Evolutionary conservation across 768 basidiomycete genomes (phyloP), one percentile per base, ranked within the genome.

Genomic region (Phanerodontia chrysosporium): DNA sequence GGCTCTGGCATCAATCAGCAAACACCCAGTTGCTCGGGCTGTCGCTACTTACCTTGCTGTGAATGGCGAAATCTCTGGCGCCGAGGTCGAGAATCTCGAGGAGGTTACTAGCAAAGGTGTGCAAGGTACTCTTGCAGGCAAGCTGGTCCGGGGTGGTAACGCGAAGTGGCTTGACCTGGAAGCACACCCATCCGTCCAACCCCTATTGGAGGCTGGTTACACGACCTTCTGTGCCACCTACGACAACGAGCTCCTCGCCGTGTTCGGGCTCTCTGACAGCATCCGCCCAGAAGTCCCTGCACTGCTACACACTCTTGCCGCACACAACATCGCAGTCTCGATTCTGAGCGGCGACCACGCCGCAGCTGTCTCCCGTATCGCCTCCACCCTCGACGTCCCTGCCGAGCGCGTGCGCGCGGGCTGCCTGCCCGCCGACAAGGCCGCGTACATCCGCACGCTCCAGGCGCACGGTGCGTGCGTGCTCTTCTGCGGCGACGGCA

Each of bases 321-420:
- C 60, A 14, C 68, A 70, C 14, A 72, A 75, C 12, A 74, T 78
- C 57, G 64, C 68, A 16, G 73, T 81, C 30, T 75, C 73, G 55
- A 78, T 85, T 63, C 73, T 82, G 45, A 79, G 78, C 53, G 83
- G 83, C 0, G 82, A 85, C 61, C 75, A 78, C 52, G 64, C 63
- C 24, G 63, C 67, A 28, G 80, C 81, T 1, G 83, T 83, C 0
- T 52, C 64, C 28, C 70, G 75, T 3, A 72, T 81, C 27, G 80
- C 76, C 0, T 45, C 63, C 21, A 61, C 61, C 51, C 72, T 85
- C 42, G 74, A 74, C 29, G 72, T 83, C 42, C 63, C 72, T 0
- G 49, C 66, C 9, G 66, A 74, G 3, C 66, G 73, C 51, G 74
- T 78, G 9, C 65, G 67, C n/a, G 79, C 78, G 0, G 74, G 72